Base-by-base conservation (phyloP, 305 asterid genomes). In the Ilex paraguariensis region DNA sequence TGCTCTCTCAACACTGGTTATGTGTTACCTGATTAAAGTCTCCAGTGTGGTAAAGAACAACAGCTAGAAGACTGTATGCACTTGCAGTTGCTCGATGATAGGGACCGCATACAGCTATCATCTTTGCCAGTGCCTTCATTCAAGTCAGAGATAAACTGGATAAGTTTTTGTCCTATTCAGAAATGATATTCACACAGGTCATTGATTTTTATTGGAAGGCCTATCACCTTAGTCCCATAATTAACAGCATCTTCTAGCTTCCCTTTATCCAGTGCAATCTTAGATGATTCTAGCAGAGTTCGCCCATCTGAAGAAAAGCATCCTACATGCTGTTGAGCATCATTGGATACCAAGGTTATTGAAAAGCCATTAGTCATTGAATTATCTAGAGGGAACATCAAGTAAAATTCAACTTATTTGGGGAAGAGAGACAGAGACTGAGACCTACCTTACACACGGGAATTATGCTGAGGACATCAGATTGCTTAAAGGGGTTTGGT, bases 241-340 rank as follows among this genome's bases (percentile, higher is more conserved):
- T 66, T 87, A 56, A 94, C 96, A 40, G 99, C 97, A 32, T 94
- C 99, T 71, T 94, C 99, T 69, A 94, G 84, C 84, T 94, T 94
- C 73, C 99, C 99, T 79, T 94, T 91, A 79, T 94, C 99, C 51
- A 94, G 84, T 33, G 99, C 97, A 80, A 88, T 86, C 84, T 94
- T 94, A 74, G 99, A 91, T 55, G 98, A 91, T 73, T 94, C 99
- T 66, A 94, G 80, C 60, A 91, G 82, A 77, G 82, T 88, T 76
- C 98, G 85, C 60, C 99, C 99, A 77, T 94, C 99, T 59, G 94
- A 97, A 77, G 99, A 88, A 68, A 96, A 85, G 86, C 98, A 94
- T 67, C 81, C 96, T 52, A 85, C 99, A 82, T 94, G 93, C 97
- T 94, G 85, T 65, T 69, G 60, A 69, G 61, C 55, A 66, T 48